Evolutionary conservation across 1,284 basidiomycete genomes (phyloP).

Genomic region (Laetiporus sulphureus): DNA sequence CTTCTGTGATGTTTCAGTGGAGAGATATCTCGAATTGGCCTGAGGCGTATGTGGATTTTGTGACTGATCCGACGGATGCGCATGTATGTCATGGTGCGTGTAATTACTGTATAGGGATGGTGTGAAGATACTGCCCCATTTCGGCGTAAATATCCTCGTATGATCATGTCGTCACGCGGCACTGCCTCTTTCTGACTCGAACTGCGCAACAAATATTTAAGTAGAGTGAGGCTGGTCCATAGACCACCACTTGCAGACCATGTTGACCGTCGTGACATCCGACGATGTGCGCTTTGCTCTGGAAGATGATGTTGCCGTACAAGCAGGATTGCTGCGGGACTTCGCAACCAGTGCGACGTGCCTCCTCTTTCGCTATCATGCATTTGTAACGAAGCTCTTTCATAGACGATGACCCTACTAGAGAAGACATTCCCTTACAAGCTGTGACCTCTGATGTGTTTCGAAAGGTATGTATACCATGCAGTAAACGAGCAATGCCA

Average conservation of each 20-base stretch:
- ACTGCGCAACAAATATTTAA: no score
- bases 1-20: constrained; percentile 42
- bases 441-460: background rate
- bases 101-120: no score
- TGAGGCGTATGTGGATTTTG: no score
- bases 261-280: background rate
- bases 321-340: background rate
- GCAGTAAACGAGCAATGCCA: background rate
- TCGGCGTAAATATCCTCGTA: no score
- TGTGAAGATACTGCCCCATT: no score
- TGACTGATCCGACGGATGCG: no score
- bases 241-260: background rate
- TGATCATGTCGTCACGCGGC: no score
- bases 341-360: background rate
- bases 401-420: background rate
- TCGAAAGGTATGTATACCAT: background rate
- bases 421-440: background rate
- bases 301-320: constrained; percentile 1
- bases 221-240: no score
- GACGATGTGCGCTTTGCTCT: background rate
- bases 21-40: constrained; percentile 79
- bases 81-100: no score
- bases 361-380: background rate
- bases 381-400: background rate
- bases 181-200: no score